These are phyloP conservation scores for Ophiostoma montium DNA, from an alignment of 2,329 filamentous ascomycete genomes.

Conservation along the genomic window DNA sequence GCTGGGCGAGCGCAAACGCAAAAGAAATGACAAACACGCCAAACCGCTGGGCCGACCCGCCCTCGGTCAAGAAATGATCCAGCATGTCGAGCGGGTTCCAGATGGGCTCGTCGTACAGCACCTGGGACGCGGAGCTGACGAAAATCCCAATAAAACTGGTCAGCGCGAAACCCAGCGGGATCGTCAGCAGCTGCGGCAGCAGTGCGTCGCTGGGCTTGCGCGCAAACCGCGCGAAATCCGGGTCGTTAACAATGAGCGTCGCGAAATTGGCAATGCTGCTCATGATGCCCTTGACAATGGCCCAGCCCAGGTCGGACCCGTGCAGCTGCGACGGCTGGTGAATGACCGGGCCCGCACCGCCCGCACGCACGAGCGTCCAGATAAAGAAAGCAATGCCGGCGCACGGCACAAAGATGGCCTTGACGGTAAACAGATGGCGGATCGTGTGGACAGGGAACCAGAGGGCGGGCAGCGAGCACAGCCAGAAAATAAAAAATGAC, in stretches of 20 bases:
- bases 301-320: slow-evolving; percentile 22
- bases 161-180: slow-evolving; percentile 54
- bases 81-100: slow-evolving; percentile 63
- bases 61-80: slow-evolving; percentile 52
- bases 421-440: slow-evolving; percentile 18
- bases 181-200: slow-evolving; percentile 20
- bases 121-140: slow-evolving; percentile 56
- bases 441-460: slow-evolving; percentile 44
- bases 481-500: slow-evolving; percentile 23
- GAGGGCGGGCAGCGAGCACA: slow-evolving; percentile 25
- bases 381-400: slow-evolving; percentile 38
- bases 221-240: slow-evolving; percentile 26
- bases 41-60: slow-evolving; percentile 53
- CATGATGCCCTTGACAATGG: slow-evolving; percentile 25
- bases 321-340: not conserved
- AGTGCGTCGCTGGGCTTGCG: slow-evolving; percentile 12
- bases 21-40: slow-evolving; percentile 60
- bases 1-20: slow-evolving; percentile 63
- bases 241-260: slow-evolving; percentile 22
- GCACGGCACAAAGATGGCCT: slow-evolving; percentile 36
- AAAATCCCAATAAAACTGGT: slow-evolving; percentile 78
- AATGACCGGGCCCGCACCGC: slow-evolving; percentile 15
- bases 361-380: slow-evolving; percentile 7
- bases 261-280: slow-evolving; percentile 22
- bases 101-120: slow-evolving; percentile 52